Base-by-base conservation (phyloP, 306 rosid species). In the Mimosa bimucronata region DNA sequence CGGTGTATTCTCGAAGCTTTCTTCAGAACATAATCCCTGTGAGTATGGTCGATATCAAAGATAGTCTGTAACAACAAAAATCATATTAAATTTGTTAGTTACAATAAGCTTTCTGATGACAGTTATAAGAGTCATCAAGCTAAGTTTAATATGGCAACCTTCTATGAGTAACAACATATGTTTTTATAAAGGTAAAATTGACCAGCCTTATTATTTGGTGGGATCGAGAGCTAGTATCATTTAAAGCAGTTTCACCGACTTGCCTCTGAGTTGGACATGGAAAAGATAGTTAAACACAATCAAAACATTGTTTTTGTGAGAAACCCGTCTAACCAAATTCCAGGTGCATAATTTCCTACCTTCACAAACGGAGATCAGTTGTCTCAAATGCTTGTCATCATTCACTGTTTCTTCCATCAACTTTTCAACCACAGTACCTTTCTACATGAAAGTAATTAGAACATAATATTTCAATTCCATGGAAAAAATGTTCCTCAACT, bases 201-300 rank as follows among this genome's bases (percentile, higher is more conserved):
- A 96, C 98, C 97, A 96, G 86, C 80, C 99, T 89, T 84, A 96
- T 96, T 79, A 96, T 96, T 88, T 93, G 99, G 91, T 96, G 99
- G 66, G 98, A 93, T 82, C 99, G 92, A 2, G 99, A 96, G 83
- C 99, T 96, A 83, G 77, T 90, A 80, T 96, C 99, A 77, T 96
- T 96, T 44, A 96, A 86, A 70, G 99, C 98, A 71, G 99, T 96
- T 88, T 96, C 99, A 6, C 99, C 99, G 37, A 96, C 99, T 83
- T 96, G 99, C 89, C 99, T 88, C 92, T 96, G 99, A 70, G 99
- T 97, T 96, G 77, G 76, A 75, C n/a, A 67, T 41, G 61, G 38
- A 79, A 50, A 62, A 82, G 72, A 31, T 38, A 14, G n/a, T 46
- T 73, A 15, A 45, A 55, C 28, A 16, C 18, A 34, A 23, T 37